Evolutionary conservation across 768 basidiomycete species (phyloP), one percentile per base, ranked within the genome.

Genomic region (Termitomyces sp.): DNA sequence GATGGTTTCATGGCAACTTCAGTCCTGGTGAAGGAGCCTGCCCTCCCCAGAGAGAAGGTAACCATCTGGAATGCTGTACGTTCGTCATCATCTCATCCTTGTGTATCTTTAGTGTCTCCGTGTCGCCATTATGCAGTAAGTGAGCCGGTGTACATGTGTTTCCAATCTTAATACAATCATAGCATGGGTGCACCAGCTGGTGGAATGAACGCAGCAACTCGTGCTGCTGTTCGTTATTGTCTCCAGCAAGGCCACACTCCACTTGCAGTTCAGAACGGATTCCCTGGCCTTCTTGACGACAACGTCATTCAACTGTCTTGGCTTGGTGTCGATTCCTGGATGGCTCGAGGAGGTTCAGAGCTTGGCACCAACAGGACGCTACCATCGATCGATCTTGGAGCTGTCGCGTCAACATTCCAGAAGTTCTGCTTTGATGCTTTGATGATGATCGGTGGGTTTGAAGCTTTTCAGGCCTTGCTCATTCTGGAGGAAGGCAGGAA

Each of bases 181-280:
- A 96, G 95, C 67, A 87, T 95, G 67, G 96, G 97, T 51, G 97
- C 97, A 0, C 96, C 97, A 7, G 96, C 97, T 3, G 96, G 96
- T 46, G 97, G 97, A 10, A 98, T 98, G 93, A 98, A 98, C 68
- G 95, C 96, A 1, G 97, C 96, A 0, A 97, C 94, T 1, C 90
- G 96, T 35, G 88, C 95, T 25, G 94, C 92, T 6, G 94, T 91
- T 19, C 88, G 97, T 12, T 98, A 94, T 75, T 98, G 95, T 70
- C 75, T 94, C 61, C 84, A 86, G 54, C 91, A 94, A 69, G 97
- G 97, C 8, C 97, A 99, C 70, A 89, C 81, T 27, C 89, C 95
- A 21, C 77, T 98, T 41, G 93, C 87, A 0, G 83, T 99, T 57
- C 87, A 96, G 75, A 99, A 98, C 67, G 96, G 97, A 11, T 98